Conservation (phyloP, 208 protist genomes). For the Angomonas ambiguus region DNA sequence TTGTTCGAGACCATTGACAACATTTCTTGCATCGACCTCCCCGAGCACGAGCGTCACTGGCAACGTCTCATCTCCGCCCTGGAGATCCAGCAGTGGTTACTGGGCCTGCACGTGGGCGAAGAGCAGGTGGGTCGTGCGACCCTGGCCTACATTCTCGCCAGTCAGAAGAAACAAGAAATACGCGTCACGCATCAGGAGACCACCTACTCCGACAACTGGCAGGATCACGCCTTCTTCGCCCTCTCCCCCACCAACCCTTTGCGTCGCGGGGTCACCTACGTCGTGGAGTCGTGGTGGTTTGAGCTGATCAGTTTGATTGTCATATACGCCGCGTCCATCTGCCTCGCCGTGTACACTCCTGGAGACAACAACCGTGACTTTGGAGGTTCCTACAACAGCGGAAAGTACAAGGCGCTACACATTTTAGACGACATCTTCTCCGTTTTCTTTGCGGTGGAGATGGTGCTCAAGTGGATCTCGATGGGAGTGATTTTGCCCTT, state of each 20-base stretch:
- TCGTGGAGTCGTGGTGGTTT: conserved; percentile 64
- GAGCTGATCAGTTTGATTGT: conserved; percentile 57
- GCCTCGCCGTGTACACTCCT: conserved; percentile 67
- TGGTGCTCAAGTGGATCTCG: conserved; percentile 84
- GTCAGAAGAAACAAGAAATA: conserved; percentile 58
- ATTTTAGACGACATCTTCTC: conserved; percentile 82
- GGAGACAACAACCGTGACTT: conserved; percentile 51
- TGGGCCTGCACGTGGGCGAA: conserved; percentile 87
- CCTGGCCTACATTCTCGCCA: conserved; percentile 83
- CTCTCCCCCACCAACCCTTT: conserved; percentile 52
- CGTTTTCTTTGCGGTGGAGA: conserved; percentile 79
- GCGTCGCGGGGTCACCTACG: conserved; percentile 29
- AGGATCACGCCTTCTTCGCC: conserved; percentile 63
- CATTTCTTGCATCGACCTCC: conserved; percentile 67
- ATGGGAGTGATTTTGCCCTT: conserved; percentile 80
- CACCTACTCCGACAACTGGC: conserved; percentile 55
- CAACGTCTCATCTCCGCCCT: conserved; percentile 64
- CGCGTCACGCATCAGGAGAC: conserved; percentile 15
- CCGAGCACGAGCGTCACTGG: conserved; percentile 63
- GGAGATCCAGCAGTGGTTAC: conserved; percentile 83
- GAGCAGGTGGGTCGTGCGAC: conserved; percentile 85
- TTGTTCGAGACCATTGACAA: conserved; percentile 87
- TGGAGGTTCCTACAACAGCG: conserved; percentile 48
- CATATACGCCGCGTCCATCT: conserved; percentile 72
- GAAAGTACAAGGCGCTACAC: conserved; percentile 74